Evolutionary conservation across 305 asterid species (phyloP).

Genomic region (Stenogyne calaminthoides): DNA sequence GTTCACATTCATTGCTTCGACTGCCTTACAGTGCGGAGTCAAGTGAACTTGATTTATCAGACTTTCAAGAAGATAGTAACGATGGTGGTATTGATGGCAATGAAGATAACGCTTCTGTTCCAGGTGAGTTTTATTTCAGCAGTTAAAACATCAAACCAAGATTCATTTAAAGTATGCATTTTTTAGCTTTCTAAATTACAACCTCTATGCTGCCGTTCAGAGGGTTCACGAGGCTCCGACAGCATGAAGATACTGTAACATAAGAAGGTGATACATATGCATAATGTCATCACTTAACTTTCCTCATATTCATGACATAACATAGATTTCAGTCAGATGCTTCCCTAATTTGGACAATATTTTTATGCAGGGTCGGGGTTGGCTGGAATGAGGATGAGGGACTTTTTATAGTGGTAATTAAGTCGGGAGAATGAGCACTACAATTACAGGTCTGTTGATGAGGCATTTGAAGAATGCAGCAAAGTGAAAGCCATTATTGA

Average conservation of each 20-base stretch:
- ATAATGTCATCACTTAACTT: neutral
- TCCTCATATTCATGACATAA: no score
- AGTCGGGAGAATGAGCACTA: slow-evolving; percentile 75
- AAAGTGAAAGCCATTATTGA: slow-evolving; percentile 88
- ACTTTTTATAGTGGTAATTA: slow-evolving; percentile 81
- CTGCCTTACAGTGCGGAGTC: slow-evolving; percentile 81
- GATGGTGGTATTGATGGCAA: slow-evolving; percentile 39
- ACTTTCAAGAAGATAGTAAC: slow-evolving; percentile 72
- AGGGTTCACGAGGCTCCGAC: slow-evolving; percentile 58
- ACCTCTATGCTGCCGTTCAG: slow-evolving; percentile 36
- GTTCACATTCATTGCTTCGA: slow-evolving; percentile 20
- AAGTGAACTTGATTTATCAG: slow-evolving; percentile 88
- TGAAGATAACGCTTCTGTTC: slow-evolving; percentile 43
- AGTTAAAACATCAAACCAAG: slow-evolving; percentile 36
- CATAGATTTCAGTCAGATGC: no score
- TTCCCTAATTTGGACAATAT: neutral
- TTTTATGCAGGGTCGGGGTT: slow-evolving; percentile 54
- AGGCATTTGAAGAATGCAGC: slow-evolving; percentile 72
- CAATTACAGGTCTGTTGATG: slow-evolving; percentile 61
- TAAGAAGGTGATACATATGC: slow-evolving; percentile 42
- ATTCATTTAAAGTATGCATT: neutral
- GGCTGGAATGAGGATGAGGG: slow-evolving; percentile 88
- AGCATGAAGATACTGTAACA: slow-evolving; percentile 41
- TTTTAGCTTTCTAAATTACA: neutral
- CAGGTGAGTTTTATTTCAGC: slow-evolving; percentile 36